Base-by-base conservation (phyloP, 1,284 basidiomycete species). In the Xanthoconium separans region DNA sequence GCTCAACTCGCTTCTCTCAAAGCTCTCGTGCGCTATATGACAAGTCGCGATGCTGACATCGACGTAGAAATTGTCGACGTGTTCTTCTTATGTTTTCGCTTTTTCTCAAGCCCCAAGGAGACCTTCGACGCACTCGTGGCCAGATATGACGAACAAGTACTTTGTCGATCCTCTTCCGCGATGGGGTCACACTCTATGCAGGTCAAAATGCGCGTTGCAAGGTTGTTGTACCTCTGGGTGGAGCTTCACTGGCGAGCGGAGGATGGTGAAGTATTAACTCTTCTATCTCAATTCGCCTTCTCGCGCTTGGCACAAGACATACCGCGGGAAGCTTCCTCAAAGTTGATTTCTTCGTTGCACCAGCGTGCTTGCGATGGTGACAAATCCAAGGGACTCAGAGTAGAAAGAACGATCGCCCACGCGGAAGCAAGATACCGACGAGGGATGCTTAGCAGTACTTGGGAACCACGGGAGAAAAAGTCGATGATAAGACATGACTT, bases 51-150 rank as follows among this genome's bases (percentile, higher is more conserved):
- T 34, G 64, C 66, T 6, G 56, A 75, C 13, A 58, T 56, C 31
- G 71, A 78, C 46, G 60, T 63, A 3, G 73, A 75, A 5, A 69
- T 80, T 16, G 53, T 68, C 20, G 72, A 78, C 30, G 71, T 83
- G 1, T 91, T 95, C 72, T 89, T 92, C 73, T 73, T 87, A 36
- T 86, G 82, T 52, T 94, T 93, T 72, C 81, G 90, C 18, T 78
- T 86, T 58, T 92, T 91, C 71, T 80, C 84, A 5, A 79, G 78
- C 2, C 82, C 91, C 0, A 44, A 56, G 5, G 76, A 80, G 27
- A 75, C 91, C 11, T 73, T 87, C 18, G 70, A 78, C 0, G 75
- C 78, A 9, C 71, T 94, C 4, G 65, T 82, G 24, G 68, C 71
- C 6, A 82, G 91, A 29, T 95, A 82, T 69, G 71, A 82, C 54